Evolutionary conservation across 768 basidiomycete genomes (phyloP).

Genomic region (Amanita rimosa): DNA sequence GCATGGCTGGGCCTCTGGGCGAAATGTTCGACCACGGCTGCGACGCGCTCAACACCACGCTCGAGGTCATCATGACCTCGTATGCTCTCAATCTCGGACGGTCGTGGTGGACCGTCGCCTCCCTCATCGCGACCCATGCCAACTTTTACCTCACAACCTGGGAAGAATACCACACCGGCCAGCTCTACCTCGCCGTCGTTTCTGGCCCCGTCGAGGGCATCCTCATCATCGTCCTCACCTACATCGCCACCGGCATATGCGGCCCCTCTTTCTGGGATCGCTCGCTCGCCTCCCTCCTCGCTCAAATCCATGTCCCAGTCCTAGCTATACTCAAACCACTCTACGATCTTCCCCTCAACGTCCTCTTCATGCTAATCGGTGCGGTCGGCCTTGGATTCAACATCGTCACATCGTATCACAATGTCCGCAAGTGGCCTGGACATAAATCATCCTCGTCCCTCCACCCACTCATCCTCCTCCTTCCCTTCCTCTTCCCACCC

Average conservation of each 20-base stretch:
- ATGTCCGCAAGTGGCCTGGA: constrained; percentile 48
- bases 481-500: constrained; percentile 70
- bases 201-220: constrained; percentile 98
- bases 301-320: constrained; percentile 24
- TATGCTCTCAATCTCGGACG: constrained; percentile 86
- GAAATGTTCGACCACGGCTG: constrained; percentile 99
- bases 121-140: constrained; percentile 64
- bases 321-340: constrained; percentile 29
- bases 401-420: constrained; percentile 64
- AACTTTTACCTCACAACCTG: constrained; percentile 80
- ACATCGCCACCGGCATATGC: constrained; percentile 64
- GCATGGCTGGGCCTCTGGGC: constrained; percentile 95
- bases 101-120: constrained; percentile 95
- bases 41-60: constrained; percentile 90
- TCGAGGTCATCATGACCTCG: constrained; percentile 75
- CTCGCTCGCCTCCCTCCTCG: constrained; percentile 44
- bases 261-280: constrained; percentile 79
- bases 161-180: constrained; percentile 86
- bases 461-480: constrained; percentile 58
- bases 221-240: constrained; percentile 71
- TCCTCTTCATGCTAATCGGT: constrained; percentile 78
- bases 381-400: constrained; percentile 66
- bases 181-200: constrained; percentile 84
- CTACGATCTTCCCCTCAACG: constrained; percentile 64
- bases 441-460: constrained; percentile 17